Percentiles rank a stretch among this genome's conserved stretches.
Conservation (phyloP, 2,329 filamentous ascomycete genomes). For the Penicillium rolfsii region DNA sequence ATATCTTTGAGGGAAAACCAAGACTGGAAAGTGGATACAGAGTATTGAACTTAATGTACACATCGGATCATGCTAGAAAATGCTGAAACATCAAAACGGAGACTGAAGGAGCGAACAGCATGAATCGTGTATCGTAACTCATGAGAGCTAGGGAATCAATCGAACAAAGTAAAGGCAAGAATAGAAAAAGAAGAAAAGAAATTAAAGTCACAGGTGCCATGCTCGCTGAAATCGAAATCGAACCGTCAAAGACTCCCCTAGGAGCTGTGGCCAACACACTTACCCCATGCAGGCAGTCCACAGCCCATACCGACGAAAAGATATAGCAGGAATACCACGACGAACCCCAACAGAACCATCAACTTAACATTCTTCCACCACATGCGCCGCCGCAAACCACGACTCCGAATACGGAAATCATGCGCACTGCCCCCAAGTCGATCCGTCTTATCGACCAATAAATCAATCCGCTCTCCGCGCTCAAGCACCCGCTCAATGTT, state of each 20-base stretch:
- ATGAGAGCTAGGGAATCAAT: slow-evolving; percentile 14
- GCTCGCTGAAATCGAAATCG: slow-evolving; percentile 16
- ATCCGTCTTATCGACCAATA: slow-evolving; percentile 96
- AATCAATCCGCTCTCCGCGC: slow-evolving; percentile 87
- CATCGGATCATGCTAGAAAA: background rate
- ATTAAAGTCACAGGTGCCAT: background rate
- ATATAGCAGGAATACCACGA: slow-evolving; percentile 68
- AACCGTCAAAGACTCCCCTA: background rate
- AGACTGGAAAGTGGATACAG: background rate
- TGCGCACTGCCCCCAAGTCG: slow-evolving; percentile 81
- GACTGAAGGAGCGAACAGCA: background rate
- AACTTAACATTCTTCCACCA: slow-evolving; percentile 99
- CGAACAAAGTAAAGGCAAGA: background rate
- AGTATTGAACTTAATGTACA: slow-evolving; percentile 17
- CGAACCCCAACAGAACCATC: slow-evolving; percentile 80
- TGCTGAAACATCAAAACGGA: background rate
- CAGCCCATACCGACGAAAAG: slow-evolving; percentile 73
- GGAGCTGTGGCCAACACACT: slow-evolving; percentile 41
- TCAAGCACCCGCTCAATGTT: slow-evolving; percentile 91
- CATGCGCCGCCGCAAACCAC: slow-evolving; percentile 88
- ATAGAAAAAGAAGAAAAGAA: background rate
- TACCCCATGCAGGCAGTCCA: slow-evolving; percentile 63
- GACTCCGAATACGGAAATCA: slow-evolving; percentile 86
- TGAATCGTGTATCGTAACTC: slow-evolving; percentile 20
- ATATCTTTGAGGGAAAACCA: background rate